Percentiles rank a stretch among this genome's conserved stretches.
These are phyloP conservation scores for Aspergillus texensis DNA, from an alignment of 2,329 filamentous ascomycete genomes.

Conservation along the genomic window DNA sequence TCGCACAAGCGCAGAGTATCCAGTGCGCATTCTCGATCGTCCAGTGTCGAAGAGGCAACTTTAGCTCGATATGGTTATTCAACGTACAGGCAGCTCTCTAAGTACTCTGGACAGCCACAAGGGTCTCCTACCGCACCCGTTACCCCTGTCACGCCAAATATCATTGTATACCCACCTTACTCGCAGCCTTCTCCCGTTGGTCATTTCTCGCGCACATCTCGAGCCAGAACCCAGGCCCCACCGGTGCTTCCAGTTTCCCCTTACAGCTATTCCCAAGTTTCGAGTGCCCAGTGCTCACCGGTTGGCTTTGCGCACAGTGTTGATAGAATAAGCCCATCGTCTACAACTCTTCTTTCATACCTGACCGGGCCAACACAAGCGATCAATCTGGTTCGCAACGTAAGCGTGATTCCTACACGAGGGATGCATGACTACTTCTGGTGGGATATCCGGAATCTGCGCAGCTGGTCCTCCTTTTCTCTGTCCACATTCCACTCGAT, in stretches of 20 bases:
- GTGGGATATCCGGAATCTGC: constrained; percentile 91
- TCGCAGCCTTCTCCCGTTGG: constrained; percentile 33
- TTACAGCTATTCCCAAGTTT: constrained; percentile 28
- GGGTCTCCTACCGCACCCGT: constrained; percentile 43
- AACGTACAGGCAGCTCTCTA: constrained; percentile 77
- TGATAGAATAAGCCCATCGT: constrained; percentile 31
- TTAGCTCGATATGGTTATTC: constrained; percentile 77
- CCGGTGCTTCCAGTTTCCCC: constrained; percentile 34
- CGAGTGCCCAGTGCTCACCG: constrained; percentile 32
- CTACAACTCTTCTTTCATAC: constrained; percentile 75
- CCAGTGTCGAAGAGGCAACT: constrained; percentile 67
- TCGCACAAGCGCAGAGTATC: constrained; percentile 43
- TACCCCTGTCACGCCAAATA: constrained; percentile 41
- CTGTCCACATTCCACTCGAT: constrained; percentile 70
- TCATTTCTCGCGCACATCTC: constrained; percentile 47
- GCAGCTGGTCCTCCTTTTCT: constrained; percentile 80
- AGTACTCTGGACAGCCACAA: constrained; percentile 52
- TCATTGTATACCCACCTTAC: constrained; percentile 42
- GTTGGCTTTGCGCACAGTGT: constrained; percentile 26
- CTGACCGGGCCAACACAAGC: constrained; percentile 79
- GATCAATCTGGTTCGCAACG: constrained; percentile 76
- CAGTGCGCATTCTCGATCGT: constrained; percentile 58
- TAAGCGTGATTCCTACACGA: constrained; percentile 69
- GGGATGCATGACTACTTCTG: constrained; percentile 80
- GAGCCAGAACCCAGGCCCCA: constrained; percentile 33